These are phyloP conservation scores for Amphichorda felina DNA, from an alignment of 2,329 filamentous ascomycete species.

Conservation along the genomic window DNA sequence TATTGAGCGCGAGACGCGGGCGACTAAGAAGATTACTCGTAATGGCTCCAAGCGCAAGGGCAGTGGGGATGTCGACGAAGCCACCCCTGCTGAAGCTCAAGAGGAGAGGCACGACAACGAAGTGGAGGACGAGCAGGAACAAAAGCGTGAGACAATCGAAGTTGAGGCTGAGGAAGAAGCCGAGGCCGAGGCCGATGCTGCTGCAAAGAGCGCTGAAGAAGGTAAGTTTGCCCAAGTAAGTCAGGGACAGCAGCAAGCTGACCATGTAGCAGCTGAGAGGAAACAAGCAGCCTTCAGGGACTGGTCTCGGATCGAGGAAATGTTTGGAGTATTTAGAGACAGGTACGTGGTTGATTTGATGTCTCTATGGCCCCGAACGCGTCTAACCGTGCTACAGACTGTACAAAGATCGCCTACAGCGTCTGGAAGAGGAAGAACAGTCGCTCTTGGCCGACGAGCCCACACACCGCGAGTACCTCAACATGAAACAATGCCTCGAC, in stretches of 20 bases:
- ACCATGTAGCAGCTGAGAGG: conserved; percentile 47
- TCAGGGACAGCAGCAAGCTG: conserved; percentile 5
- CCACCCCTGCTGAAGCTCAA: conserved; percentile 17
- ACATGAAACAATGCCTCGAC: conserved; percentile 80
- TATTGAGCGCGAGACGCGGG: conserved; percentile 18
- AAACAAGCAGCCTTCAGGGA: conserved; percentile 73
- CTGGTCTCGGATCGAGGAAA: conserved; percentile 70
- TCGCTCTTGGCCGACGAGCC: conserved; percentile 46
- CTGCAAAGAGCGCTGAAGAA: conserved; percentile 53
- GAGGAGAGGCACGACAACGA: conserved; percentile 20
- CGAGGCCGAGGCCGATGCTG: conserved; percentile 46
- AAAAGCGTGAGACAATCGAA: conserved; percentile 41
- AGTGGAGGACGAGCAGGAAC: conserved; percentile 27
- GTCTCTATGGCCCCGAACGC: conserved; percentile 4
- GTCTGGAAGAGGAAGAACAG: conserved; percentile 60
- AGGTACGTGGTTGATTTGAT: conserved; percentile 37
- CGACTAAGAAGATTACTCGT: conserved; percentile 27
- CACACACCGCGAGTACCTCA: conserved; percentile 85
- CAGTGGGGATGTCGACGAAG: conserved; percentile 13
- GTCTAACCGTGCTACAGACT: conserved; percentile 40
- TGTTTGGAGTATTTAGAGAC: conserved; percentile 78
- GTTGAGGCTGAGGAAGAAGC: conserved; percentile 47
- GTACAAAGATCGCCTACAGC: conserved; percentile 77
- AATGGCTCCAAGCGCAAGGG: conserved; percentile 14
- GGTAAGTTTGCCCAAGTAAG: conserved; percentile 27